Percentiles rank a stretch among this genome's conserved stretches.
Evolutionary conservation across 805 yeast genomes (phyloP).

Genomic region (Ogataea henricii): DNA sequence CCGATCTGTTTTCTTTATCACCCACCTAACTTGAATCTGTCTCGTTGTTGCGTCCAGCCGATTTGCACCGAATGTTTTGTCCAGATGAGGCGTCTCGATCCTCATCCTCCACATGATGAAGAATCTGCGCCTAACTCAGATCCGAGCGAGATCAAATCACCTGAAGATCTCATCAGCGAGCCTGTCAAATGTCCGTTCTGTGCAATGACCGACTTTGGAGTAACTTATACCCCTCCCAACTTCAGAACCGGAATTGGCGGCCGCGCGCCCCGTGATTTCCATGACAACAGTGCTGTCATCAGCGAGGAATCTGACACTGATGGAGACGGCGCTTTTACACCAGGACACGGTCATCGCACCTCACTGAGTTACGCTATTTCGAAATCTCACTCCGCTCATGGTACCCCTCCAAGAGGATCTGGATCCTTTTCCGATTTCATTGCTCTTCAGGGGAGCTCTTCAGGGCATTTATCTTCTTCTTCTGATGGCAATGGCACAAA

Average conservation of each 20-base stretch:
- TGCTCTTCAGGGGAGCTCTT: background rate
- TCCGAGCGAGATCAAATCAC: slow-evolving; percentile 38
- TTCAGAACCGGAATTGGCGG: slow-evolving; percentile 61
- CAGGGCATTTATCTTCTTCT: background rate
- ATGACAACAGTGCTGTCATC: slow-evolving; percentile 19
- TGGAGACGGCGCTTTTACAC: slow-evolving; percentile 4
- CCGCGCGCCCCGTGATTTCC: slow-evolving; percentile 48
- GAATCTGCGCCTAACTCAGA: slow-evolving; percentile 23
- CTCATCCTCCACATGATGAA: slow-evolving; percentile 89
- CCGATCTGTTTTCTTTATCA: slow-evolving; percentile 92
- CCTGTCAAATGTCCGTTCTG: slow-evolving; percentile 94
- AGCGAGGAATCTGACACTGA: slow-evolving; percentile 26
- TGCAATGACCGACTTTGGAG: slow-evolving; percentile 83
- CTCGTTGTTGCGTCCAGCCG: slow-evolving; percentile 90
- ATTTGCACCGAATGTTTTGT: slow-evolving; percentile 97
- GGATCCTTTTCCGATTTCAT: slow-evolving; percentile 12
- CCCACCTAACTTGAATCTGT: slow-evolving; percentile 73
- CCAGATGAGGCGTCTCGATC: slow-evolving; percentile 87
- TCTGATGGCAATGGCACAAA: background rate
- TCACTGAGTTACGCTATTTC: slow-evolving; percentile 31
- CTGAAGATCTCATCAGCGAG: slow-evolving; percentile 75
- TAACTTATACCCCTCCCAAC: slow-evolving; percentile 71
- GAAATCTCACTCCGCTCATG: slow-evolving; percentile 30
- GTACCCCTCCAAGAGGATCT: slow-evolving; percentile 29
- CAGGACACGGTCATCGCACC: slow-evolving; percentile 15